Evolutionary conservation across 371 early-diverging fungal genomes (phyloP), one percentile per base, ranked within the genome.

Genomic region (Rhizopus microsporus): DNA sequence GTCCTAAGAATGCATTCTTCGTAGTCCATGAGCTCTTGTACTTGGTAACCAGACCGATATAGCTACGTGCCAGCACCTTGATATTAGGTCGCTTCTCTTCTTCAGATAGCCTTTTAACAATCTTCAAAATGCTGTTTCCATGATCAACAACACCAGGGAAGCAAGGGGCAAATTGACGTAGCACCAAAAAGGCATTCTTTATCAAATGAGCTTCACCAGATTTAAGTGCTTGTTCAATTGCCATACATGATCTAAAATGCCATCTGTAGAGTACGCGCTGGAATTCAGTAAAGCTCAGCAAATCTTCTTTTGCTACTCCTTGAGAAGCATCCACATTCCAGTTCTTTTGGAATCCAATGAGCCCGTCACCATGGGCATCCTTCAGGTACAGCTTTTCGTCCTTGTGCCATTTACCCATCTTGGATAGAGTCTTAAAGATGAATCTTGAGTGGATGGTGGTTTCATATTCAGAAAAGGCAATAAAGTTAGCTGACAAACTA

Each of bases 301-400:
- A 59, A 12, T 85, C 72, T 34, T 74, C 81, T 44, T 78, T 83
- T 7, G 79, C 69, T 8, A 75, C 67, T 39, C 68, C 74, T 37
- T 84, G 78, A 35, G 67, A 66, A 12, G 67, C 49, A 17, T 33
- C 32, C 3, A 54, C 43, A 37, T 51, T 66, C 91, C 91, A 92
- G 9, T 83, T 75, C 68, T 84, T 81, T 55, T 87, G 87, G 65
- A 93, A 92, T 0, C 93, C 92, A 17, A 90, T 90, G 9, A 90
- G 63, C 0, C 81, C 78, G 3, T 82, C 69, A 15, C 79, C 85
- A 49, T 83, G 77, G 5, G 86, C 79, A 60, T 86, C 81, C 56
- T 76, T 71, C 6, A 73, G 62, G 63, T 87, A 93, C 0, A 77
- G 48, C 2, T 77, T 57, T 51, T 81, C 79, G 39, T 76, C 78